phyloP scores from a whole-genome alignment of 176 grass and related monocot genomes.

The Avena eriantha region DNA sequence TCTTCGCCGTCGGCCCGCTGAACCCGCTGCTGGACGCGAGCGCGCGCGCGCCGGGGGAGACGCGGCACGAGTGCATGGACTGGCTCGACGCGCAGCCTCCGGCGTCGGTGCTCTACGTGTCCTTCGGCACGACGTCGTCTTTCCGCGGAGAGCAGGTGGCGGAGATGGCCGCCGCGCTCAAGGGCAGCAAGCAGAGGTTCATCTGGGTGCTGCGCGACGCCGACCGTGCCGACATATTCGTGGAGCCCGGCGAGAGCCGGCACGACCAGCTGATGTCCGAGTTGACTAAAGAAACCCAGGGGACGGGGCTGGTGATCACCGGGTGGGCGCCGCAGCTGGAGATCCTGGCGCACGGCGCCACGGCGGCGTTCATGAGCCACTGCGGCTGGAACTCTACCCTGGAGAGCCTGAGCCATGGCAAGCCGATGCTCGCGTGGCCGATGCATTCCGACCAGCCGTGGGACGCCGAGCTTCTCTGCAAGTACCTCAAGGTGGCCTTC shows the following conservation, averaged over 20 bases:
- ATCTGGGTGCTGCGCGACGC: conserved; percentile 75
- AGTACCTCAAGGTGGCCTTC: conserved; percentile 25
- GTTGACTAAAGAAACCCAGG: conserved; percentile 13
- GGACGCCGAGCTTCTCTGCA: conserved; percentile 39
- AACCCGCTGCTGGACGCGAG: too few species aligned
- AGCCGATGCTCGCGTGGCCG: conserved; percentile 60
- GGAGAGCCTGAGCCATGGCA: conserved; percentile 60
- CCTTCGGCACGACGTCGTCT: not conserved
- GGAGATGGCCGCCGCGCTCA: conserved; percentile 37
- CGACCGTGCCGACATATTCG: conserved; percentile 34
- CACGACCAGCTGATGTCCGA: not conserved
- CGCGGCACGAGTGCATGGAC: not conserved
- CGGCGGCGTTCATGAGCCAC: conserved; percentile 64
- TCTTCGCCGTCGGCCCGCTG: too few species aligned
- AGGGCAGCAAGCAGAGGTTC: conserved; percentile 53
- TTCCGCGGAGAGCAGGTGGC: not conserved
- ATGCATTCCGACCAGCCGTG: conserved; percentile 66
- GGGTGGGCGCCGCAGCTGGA: conserved; percentile 68
- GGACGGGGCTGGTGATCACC: conserved; percentile 41
- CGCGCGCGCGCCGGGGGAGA: not conserved
- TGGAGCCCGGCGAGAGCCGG: not conserved
- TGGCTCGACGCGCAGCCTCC: conserved; percentile 14
- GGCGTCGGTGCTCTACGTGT: not conserved
- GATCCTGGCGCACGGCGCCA: conserved; percentile 54
- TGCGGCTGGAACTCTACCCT: conserved; percentile 75